Conservation (phyloP, 2,329 filamentous ascomycete species). For the Pyricularia grisea region DNA sequence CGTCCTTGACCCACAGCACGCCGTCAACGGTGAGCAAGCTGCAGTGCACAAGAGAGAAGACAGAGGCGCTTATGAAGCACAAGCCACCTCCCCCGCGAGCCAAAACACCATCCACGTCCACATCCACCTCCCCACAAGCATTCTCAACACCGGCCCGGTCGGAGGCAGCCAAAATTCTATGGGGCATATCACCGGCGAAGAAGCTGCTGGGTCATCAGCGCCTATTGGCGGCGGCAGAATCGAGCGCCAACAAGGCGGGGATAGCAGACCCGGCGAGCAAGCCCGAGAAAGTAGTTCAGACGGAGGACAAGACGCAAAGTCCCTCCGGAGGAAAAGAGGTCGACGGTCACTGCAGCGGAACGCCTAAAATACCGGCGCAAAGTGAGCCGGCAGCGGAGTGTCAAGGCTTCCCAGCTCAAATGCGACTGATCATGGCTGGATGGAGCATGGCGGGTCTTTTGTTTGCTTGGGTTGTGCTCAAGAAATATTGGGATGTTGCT, state of each 20-base stretch:
- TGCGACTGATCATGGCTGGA: background rate
- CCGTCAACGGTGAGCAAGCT: slow-evolving; percentile 5
- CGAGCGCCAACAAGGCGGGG: background rate
- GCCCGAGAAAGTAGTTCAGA: background rate
- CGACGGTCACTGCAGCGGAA: background rate
- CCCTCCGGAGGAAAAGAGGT: background rate
- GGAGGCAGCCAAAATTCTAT: background rate
- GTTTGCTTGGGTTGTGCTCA: slow-evolving; percentile 1
- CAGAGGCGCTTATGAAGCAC: slow-evolving; percentile 7
- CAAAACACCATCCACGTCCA: slow-evolving; percentile 18
- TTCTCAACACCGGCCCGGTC: background rate
- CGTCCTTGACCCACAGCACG: slow-evolving; percentile 6
- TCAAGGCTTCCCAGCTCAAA: background rate
- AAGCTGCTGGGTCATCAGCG: background rate
- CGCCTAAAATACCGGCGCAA: background rate
- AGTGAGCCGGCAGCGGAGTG: background rate
- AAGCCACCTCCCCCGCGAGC: slow-evolving; percentile 4
- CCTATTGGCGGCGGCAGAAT: background rate
- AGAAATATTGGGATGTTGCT: slow-evolving; percentile 24
- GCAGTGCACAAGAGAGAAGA: slow-evolving; percentile 7
- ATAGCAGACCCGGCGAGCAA: background rate
- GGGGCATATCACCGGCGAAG: background rate
- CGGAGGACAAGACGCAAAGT: background rate
- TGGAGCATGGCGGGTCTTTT: slow-evolving; percentile 3
- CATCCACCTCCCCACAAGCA: slow-evolving; percentile 16